A percentile compares a stretch with the other conserved stretches of the same genome.
Conservation (phyloP, 305 asterid genomes). For the Fraxinus nigra region DNA sequence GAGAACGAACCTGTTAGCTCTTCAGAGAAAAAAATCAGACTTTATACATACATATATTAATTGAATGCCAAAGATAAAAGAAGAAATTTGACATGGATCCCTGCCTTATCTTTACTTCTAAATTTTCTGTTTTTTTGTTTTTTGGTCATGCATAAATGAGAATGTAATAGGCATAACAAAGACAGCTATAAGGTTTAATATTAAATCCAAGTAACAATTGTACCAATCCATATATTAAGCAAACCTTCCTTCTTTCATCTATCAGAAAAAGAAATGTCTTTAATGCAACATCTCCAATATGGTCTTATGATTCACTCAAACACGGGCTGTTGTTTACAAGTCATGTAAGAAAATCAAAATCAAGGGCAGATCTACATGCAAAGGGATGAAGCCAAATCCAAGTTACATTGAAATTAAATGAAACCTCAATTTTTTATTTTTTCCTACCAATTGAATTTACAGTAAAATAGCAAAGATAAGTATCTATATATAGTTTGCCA, state of each 20-base stretch:
- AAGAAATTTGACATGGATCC: background rate
- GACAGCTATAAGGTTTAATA: background rate
- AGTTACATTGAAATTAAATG: background rate
- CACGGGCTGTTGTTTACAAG: background rate
- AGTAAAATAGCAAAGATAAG: background rate
- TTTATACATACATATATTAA: constrained; percentile 9
- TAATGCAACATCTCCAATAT: background rate
- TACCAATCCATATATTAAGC: background rate
- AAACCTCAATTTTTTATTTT: background rate
- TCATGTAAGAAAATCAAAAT: background rate
- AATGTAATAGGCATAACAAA: background rate
- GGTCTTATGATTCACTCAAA: background rate
- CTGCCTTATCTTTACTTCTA: background rate
- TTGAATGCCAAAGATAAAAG: constrained; percentile 15
- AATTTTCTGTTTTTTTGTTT: background rate
- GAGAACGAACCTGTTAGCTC: constrained; percentile 30
- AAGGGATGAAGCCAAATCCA: background rate
- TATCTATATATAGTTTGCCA: background rate
- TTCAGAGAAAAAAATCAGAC: constrained; percentile 10
- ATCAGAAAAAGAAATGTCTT: background rate
- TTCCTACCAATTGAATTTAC: background rate
- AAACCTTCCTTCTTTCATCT: background rate
- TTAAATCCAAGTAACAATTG: background rate
- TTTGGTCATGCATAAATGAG: background rate
- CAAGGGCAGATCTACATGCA: background rate